Conservation (phyloP, 768 basidiomycete genomes). For the Tylopilus subfusipes region DNA sequence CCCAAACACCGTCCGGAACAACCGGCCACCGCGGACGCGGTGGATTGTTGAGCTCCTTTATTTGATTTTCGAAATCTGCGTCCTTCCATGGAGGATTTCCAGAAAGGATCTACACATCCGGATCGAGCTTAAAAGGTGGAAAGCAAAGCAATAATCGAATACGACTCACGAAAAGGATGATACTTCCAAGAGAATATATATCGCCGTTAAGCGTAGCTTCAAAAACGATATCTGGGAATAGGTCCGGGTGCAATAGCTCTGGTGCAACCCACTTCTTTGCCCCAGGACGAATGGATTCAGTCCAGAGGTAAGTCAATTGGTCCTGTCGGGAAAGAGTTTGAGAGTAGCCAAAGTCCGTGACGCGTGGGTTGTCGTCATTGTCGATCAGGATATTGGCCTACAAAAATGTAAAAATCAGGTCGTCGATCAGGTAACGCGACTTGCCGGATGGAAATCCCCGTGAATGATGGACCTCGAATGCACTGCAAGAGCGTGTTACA, state of each 20-base stretch:
- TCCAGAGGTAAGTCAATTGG: background rate
- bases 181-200: conserved; percentile 6
- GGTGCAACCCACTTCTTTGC: background rate
- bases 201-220: background rate
- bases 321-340: background rate
- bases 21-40: background rate
- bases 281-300: background rate
- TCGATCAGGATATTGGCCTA: conserved; percentile 8
- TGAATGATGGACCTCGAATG: background rate
- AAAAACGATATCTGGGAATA: background rate
- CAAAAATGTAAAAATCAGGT: background rate
- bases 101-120: background rate
- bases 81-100: background rate
- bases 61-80: background rate
- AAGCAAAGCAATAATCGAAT: background rate
- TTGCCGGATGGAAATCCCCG: conserved; percentile 5
- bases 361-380: background rate
- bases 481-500: background rate
- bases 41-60: background rate
- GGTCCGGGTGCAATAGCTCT: background rate
- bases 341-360: conserved; percentile 7
- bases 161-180: conserved; percentile 5
- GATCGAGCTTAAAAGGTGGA: background rate
- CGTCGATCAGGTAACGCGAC: background rate
- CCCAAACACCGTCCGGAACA: background rate